Base-by-base conservation (phyloP, 208 protist genomes). In the Acanthamoeba healyi region DNA sequence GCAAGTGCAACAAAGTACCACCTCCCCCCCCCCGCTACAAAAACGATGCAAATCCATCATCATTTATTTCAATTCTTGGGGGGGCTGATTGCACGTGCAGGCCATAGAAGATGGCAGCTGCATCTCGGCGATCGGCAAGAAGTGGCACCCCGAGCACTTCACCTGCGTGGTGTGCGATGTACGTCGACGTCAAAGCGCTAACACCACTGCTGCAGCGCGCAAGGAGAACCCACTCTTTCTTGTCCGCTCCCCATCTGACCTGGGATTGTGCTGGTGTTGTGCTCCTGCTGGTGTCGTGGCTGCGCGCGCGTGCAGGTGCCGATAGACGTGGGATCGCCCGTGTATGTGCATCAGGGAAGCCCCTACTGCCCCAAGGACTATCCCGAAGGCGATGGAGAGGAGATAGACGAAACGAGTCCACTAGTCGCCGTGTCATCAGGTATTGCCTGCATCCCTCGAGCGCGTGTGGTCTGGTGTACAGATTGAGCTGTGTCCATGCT, bases 91-190 rank as follows among this genome's bases (percentile, higher is more conserved):
- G n/a, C n/a, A n/a, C n/a, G n/a, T n/a, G 58, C 63, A 72, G 63
- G 63, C 26, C 6, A 84, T 84, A 5, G 36, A 29, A n/a, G 74
- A 84, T 51, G 74, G 22, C 32, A 84, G 74, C 36, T 84, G 74
- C 74, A 54, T 84, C 9, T 84, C 74, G n/a, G 74, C 74, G 14
- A 46, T 84, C 4, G 74, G 74, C 9, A 84, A 84, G 74, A 84
- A 84, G 19, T 84, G 74, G 74, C 74, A 84, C 74, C 74, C 74
- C 10, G n/a, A 46, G n/a, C 74, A 84, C 36, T 84, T 84, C 32
- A 56, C 40, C 74, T 84, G 74, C 19, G 40, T 51, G 2, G 74
- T 84, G 9, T 84, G 74, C 32, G 40, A 51, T 44, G 74, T 84
- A 56, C 42, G 72, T n/a, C n/a, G n/a, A n/a, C n/a, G n/a, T n/a